Conservation (phyloP, 139 green algal species). For the Micractinium sp. region DNA sequence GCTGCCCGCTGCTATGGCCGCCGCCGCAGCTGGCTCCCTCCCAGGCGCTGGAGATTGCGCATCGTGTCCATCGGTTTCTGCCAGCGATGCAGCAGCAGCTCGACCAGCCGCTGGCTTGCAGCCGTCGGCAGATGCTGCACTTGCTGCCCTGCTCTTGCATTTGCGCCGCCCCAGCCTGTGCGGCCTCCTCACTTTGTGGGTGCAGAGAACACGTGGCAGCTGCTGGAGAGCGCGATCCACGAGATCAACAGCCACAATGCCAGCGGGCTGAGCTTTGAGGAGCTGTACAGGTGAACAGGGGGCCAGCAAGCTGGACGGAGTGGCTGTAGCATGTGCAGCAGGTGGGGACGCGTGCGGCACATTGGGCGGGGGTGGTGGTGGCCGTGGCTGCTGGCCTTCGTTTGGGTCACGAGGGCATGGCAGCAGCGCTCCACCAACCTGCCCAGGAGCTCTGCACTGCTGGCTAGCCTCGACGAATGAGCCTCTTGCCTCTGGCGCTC, state of each 20-base stretch:
- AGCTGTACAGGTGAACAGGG: slow-evolving; percentile 89
- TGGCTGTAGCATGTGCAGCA: neutral
- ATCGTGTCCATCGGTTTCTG: neutral
- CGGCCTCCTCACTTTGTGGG: neutral
- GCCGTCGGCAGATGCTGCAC: neutral
- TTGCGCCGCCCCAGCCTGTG: neutral
- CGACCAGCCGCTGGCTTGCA: neutral
- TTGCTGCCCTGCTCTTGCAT: neutral
- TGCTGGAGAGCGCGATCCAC: slow-evolving; percentile 93
- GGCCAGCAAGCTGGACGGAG: neutral
- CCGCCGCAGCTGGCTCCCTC: too few relatives aligned
- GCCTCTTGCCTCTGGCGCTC: too few relatives aligned
- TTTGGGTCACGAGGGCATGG: too few relatives aligned
- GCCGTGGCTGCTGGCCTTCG: too few relatives aligned
- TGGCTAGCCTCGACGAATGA: neutral
- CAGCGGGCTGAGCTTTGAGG: slow-evolving; percentile 95
- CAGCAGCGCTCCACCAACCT: too few relatives aligned
- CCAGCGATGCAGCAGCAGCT: neutral
- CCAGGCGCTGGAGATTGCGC: too few relatives aligned
- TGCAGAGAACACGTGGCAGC: slow-evolving; percentile 95
- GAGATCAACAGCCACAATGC: slow-evolving; percentile 98
- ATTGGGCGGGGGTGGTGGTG: too few relatives aligned
- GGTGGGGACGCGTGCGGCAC: too few relatives aligned
- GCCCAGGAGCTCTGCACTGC: neutral
- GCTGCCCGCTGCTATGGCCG: too few relatives aligned